Evolutionary conservation across 768 basidiomycete species (phyloP).

Genomic region (Tubosaeta sp.): DNA sequence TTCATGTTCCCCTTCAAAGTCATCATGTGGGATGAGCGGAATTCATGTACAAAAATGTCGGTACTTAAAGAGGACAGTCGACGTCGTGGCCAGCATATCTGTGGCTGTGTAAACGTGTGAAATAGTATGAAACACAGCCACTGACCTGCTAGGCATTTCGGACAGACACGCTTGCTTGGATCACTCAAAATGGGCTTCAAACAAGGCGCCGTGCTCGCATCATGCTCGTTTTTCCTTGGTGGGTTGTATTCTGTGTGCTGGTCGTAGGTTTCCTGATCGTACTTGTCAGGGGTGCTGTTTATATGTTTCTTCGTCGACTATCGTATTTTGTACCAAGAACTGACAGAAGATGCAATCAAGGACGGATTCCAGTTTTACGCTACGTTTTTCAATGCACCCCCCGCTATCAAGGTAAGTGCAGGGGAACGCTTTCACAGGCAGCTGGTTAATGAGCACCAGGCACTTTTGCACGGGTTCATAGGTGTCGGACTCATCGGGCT

Average conservation of each 20-base stretch:
- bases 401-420: constrained; percentile 78
- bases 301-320: constrained; percentile 88
- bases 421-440: not conserved
- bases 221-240: constrained; percentile 90
- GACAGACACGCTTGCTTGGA: not conserved
- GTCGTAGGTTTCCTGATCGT: constrained; percentile 5
- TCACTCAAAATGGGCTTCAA: constrained; percentile 72
- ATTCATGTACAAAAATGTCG: no score
- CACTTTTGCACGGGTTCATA: constrained; percentile 81
- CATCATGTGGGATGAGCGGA: no score
- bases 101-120: constrained; percentile 26
- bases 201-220: constrained; percentile 82
- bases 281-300: constrained; percentile 62
- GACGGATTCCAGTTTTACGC: constrained; percentile 89
- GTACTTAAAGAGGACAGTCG: no score
- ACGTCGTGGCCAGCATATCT: no score
- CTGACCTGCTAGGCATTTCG: not conserved
- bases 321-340: constrained; percentile 66
- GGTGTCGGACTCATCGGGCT: constrained; percentile 73
- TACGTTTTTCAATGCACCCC: constrained; percentile 90
- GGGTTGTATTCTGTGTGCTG: constrained; percentile 29
- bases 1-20: not conserved
- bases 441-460: constrained; percentile 40
- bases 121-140: not conserved
- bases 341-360: constrained; percentile 59